These are phyloP conservation scores for Diplodia seriata DNA, from an alignment of 2,329 filamentous ascomycete genomes.

Conservation along the genomic window DNA sequence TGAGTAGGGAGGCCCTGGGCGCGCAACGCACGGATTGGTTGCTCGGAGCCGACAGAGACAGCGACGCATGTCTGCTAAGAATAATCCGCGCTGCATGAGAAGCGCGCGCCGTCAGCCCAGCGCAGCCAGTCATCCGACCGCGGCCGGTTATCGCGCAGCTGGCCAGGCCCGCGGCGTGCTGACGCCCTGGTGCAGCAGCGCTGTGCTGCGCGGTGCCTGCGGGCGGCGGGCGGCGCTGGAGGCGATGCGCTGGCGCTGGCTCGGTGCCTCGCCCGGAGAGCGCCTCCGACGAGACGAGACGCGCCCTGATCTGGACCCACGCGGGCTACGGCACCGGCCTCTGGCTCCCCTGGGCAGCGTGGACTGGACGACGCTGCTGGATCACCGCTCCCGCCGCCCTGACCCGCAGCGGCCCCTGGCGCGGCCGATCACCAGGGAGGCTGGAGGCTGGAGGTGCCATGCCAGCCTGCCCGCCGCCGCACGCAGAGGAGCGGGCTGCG, in stretches of 20 bases:
- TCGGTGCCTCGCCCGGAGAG: slow-evolving; percentile 15
- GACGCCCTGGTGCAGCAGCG: slow-evolving; percentile 3
- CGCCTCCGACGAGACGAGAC: background rate
- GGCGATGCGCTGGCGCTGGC: slow-evolving; percentile 16
- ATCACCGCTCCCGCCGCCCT: slow-evolving; percentile 15
- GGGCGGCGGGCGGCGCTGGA: slow-evolving; percentile 2
- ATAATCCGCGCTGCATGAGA: slow-evolving; percentile 28
- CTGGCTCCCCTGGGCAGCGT: slow-evolving; percentile 6
- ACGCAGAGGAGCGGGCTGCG: background rate
- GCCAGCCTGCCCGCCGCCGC: background rate
- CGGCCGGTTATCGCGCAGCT: slow-evolving; percentile 18
- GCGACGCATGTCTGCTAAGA: slow-evolving; percentile 25
- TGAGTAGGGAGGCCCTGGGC: slow-evolving; percentile 26
- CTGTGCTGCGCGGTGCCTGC: slow-evolving; percentile 1
- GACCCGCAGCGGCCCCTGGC: slow-evolving; percentile 26
- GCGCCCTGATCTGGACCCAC: slow-evolving; percentile 21
- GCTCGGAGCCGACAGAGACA: slow-evolving; percentile 26
- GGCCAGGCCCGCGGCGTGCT: slow-evolving; percentile 6
- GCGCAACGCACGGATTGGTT: slow-evolving; percentile 25
- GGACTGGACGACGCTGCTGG: slow-evolving; percentile 11
- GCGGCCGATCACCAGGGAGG: slow-evolving; percentile 24
- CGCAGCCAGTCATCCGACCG: slow-evolving; percentile 29
- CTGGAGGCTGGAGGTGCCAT: background rate
- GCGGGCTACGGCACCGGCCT: slow-evolving; percentile 11
- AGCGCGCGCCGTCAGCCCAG: slow-evolving; percentile 25